Percentiles rank a stretch among this genome's conserved stretches.
These are phyloP conservation scores for Thalassia testudinum DNA, from an alignment of 116 monocot species.

Conservation along the genomic window DNA sequence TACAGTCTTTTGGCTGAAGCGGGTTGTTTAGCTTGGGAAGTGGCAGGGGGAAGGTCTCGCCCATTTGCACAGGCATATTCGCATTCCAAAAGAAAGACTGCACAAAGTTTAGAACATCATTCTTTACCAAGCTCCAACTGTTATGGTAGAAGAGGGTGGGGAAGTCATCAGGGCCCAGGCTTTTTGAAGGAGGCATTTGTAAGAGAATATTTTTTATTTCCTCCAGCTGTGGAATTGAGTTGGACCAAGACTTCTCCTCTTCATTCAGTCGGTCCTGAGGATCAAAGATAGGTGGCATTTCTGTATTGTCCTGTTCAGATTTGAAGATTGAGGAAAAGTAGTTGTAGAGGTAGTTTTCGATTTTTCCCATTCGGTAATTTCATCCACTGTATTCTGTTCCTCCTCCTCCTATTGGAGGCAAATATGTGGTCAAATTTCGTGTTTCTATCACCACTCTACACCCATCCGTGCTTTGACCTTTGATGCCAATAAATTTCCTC, in stretches of 20 bases:
- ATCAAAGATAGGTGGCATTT: not conserved
- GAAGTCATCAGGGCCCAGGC: not conserved
- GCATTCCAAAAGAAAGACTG: not conserved
- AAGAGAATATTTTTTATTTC: not conserved
- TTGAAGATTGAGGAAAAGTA: not conserved
- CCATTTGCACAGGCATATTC: not conserved
- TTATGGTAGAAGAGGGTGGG: not conserved
- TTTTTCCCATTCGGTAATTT: not conserved
- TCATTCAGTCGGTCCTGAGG: not conserved
- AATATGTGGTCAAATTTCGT: not conserved
- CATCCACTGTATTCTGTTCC: not conserved
- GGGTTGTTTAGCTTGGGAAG: not conserved
- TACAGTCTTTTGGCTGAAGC: not conserved
- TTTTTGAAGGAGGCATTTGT: not conserved
- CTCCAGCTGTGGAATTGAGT: not conserved
- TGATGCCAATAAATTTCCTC: constrained; percentile 1
- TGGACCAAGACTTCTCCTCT: not conserved
- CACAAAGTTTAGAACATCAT: not conserved
- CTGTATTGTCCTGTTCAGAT: not conserved
- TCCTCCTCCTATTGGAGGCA: not conserved
- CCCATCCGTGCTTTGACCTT: not conserved
- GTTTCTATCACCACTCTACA: not conserved
- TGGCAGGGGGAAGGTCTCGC: not conserved
- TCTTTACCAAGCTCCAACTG: not conserved
- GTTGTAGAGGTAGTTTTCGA: too few species aligned